A percentile compares a stretch with the other conserved stretches of the same genome.
These are phyloP conservation scores for Blakeslea trispora DNA, from an alignment of 371 early-diverging fungal species.

Conservation along the genomic window DNA sequence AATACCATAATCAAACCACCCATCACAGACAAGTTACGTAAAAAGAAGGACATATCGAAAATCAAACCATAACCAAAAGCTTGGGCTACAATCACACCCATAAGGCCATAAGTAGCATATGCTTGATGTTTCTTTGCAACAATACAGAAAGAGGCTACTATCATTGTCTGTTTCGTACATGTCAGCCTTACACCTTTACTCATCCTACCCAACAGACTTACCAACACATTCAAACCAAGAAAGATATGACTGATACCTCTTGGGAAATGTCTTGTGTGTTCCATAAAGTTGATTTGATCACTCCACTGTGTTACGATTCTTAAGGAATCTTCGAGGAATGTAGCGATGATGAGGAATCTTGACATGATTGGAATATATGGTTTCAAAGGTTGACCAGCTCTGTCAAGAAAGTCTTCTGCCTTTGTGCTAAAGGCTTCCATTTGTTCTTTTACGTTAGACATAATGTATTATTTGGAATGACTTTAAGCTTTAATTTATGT, in stretches of 20 bases:
- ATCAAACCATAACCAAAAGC: conserved; percentile 92
- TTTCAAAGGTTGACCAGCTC: conserved; percentile 79
- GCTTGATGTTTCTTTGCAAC: conserved; percentile 79
- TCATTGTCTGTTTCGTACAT: conserved; percentile 61
- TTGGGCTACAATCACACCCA: conserved; percentile 82
- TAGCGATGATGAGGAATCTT: conserved; percentile 90
- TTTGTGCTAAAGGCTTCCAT: conserved; percentile 44
- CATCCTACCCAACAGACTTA: conserved; percentile 38
- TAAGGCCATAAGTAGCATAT: conserved; percentile 79
- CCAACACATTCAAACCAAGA: conserved; percentile 74
- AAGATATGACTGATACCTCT: conserved; percentile 81
- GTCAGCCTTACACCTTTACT: too few species aligned
- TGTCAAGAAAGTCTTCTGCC: conserved; percentile 79
- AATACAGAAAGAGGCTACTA: conserved; percentile 74
- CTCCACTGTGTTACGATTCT: conserved; percentile 87
- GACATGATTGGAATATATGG: conserved; percentile 91
- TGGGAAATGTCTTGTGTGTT: conserved; percentile 78
- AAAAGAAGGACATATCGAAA: conserved; percentile 86
- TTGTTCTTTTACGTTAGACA: conserved; percentile 34
- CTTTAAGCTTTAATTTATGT: too few species aligned
- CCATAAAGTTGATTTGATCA: conserved; percentile 85
- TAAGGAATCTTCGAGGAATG: conserved; percentile 93
- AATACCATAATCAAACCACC: conserved; percentile 95
- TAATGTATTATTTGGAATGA: conserved; percentile 3
- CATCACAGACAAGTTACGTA: conserved; percentile 89